Evolutionary conservation across 2,329 filamentous ascomycete genomes (phyloP).

Genomic region (Aspergillus calidoustus): DNA sequence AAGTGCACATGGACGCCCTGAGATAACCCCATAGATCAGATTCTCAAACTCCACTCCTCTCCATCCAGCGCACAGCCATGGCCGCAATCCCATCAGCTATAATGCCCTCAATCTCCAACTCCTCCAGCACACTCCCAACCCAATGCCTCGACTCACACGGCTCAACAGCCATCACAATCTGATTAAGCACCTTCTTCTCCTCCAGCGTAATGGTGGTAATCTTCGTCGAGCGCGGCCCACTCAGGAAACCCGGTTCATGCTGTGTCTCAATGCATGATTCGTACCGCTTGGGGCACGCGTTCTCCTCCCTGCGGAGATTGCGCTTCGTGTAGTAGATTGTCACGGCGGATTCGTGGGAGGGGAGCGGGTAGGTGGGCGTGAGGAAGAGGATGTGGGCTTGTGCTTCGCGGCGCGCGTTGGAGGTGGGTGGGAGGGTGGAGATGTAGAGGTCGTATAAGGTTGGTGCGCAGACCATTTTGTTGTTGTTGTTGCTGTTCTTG

Average conservation of each 20-base stretch:
- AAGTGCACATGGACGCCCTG: too few species aligned
- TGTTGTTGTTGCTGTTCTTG: not conserved
- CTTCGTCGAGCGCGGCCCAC: not conserved
- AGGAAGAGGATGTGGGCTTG: not conserved
- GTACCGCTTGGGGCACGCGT: not conserved
- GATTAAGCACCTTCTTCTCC: not conserved
- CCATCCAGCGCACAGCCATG: too few species aligned
- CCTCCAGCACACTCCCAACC: not conserved
- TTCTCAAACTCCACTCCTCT: too few species aligned
- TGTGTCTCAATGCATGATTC: not conserved
- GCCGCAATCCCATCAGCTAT: too few species aligned
- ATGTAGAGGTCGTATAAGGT: not conserved
- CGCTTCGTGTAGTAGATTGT: not conserved
- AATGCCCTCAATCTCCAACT: not conserved
- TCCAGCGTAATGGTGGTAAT: not conserved
- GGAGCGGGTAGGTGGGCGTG: not conserved
- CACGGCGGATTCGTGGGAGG: not conserved
- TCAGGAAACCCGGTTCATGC: not conserved
- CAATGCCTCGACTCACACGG: not conserved
- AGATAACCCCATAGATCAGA: too few species aligned
- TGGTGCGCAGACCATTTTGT: not conserved
- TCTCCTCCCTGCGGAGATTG: not conserved
- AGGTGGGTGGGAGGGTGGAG: too few species aligned
- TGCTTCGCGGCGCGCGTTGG: not conserved
- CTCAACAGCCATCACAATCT: not conserved